Percentiles rank a stretch among this genome's conserved stretches.
These are phyloP conservation scores for Termitomyces titanicus DNA, from an alignment of 768 basidiomycete species.

Conservation along the genomic window DNA sequence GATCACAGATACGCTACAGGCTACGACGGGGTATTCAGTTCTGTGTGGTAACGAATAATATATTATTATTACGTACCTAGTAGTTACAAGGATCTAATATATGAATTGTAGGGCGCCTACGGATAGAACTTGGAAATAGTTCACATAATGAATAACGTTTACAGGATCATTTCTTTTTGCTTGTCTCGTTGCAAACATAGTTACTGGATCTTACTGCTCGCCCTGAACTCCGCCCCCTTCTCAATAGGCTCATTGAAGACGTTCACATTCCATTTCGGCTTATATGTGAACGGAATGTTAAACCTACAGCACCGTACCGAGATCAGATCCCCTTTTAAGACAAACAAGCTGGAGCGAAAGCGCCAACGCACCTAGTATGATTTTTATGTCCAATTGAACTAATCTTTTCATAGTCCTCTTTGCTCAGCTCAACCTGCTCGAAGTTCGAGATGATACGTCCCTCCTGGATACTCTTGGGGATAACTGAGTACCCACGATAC, in stretches of 20 bases:
- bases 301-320: constrained; percentile 30
- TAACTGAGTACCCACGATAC: constrained; percentile 73
- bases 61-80: too few species aligned
- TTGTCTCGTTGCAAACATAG: background rate
- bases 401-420: constrained; percentile 66
- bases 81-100: too few species aligned
- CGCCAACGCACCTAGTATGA: constrained; percentile 32
- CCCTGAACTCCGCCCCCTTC: constrained; percentile 31
- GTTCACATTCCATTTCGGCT: constrained; percentile 67
- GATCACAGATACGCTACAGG: too few species aligned
- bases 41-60: too few species aligned
- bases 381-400: constrained; percentile 45
- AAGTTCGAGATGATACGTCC: constrained; percentile 76
- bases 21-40: too few species aligned
- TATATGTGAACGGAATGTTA: constrained; percentile 64
- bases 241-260: constrained; percentile 66
- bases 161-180: background rate
- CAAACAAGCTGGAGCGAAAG: background rate
- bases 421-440: constrained; percentile 62
- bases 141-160: constrained; percentile 9
- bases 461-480: constrained; percentile 79
- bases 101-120: too few species aligned
- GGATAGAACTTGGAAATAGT: background rate
- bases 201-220: constrained; percentile 25
- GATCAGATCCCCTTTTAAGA: background rate